phyloP scores from a whole-genome alignment of 176 grass and related monocot genomes.

The Oryza meridionalis region DNA sequence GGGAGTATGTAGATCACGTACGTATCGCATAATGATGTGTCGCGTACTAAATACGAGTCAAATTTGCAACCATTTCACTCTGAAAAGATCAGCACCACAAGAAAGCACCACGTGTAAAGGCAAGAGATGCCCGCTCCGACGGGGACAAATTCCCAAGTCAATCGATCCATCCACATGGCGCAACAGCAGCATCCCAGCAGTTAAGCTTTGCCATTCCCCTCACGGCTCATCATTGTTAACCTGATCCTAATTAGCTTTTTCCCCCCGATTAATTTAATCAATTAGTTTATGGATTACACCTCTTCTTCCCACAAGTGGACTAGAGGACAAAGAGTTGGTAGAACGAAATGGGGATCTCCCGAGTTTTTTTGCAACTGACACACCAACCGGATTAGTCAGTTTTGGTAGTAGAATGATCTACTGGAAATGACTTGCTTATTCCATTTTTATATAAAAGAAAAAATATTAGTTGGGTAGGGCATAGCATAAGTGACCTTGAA shows the following conservation, averaged over 20 bases:
- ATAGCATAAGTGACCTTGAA: background rate
- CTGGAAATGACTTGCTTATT: background rate
- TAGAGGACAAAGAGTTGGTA: background rate
- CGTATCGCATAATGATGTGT: no score
- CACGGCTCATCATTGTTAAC: constrained; percentile 6
- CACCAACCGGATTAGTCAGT: background rate
- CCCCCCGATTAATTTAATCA: background rate
- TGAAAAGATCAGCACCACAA: background rate
- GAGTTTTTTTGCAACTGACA: background rate
- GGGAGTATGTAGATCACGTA: no score
- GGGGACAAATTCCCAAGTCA: background rate
- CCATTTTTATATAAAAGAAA: background rate
- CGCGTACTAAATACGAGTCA: background rate
- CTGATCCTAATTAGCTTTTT: constrained; percentile 14
- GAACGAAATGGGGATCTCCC: constrained; percentile 3
- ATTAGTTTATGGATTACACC: background rate
- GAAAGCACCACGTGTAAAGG: constrained; percentile 20
- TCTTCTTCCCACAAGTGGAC: constrained; percentile 17
- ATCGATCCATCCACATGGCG: constrained; percentile 16
- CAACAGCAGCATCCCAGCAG: background rate
- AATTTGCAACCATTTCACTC: background rate
- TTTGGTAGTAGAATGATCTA: background rate
- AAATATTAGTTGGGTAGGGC: background rate
- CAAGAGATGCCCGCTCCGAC: constrained; percentile 10
- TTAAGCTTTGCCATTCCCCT: constrained; percentile 24